Conservation (phyloP, 2,329 filamentous ascomycete genomes). For the Apiospora hydei region DNA sequence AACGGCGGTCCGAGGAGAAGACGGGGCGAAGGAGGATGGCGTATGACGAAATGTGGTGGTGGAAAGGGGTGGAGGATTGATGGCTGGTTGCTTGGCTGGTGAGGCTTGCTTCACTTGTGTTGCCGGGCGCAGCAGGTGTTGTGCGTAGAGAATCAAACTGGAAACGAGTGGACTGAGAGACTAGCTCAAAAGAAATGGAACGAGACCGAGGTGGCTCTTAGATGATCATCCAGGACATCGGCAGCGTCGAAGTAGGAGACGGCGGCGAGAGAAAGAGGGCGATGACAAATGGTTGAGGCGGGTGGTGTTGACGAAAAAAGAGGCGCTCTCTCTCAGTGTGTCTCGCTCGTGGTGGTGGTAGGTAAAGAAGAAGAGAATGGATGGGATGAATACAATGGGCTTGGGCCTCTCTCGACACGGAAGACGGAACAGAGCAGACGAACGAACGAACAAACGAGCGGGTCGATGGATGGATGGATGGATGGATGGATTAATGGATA, state of each 20-base stretch:
- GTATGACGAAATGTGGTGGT: constrained; percentile 1
- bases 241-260: constrained; percentile 27
- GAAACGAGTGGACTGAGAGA: constrained; percentile 56
- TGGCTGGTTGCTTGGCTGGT: constrained; percentile 12
- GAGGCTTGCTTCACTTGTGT: constrained; percentile 21
- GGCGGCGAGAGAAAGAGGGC: constrained; percentile 16
- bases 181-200: constrained; percentile 51
- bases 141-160: constrained; percentile 28
- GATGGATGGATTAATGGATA: not conserved
- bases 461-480: constrained; percentile 15
- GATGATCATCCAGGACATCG: constrained; percentile 37
- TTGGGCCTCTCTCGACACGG: constrained; percentile 21
- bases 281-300: constrained; percentile 18
- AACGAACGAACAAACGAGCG: constrained; percentile 8
- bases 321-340: not conserved
- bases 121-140: not conserved
- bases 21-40: constrained; percentile 11
- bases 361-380: constrained; percentile 19
- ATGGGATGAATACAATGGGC: constrained; percentile 18
- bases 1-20: not conserved
- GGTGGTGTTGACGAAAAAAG: constrained; percentile 2
- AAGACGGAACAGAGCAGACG: constrained; percentile 15
- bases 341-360: constrained; percentile 12
- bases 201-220: constrained; percentile 38
- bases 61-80: constrained; percentile 6